phyloP scores from a whole-genome alignment of 1,284 basidiomycete species.

The Termitomyces sp. region DNA sequence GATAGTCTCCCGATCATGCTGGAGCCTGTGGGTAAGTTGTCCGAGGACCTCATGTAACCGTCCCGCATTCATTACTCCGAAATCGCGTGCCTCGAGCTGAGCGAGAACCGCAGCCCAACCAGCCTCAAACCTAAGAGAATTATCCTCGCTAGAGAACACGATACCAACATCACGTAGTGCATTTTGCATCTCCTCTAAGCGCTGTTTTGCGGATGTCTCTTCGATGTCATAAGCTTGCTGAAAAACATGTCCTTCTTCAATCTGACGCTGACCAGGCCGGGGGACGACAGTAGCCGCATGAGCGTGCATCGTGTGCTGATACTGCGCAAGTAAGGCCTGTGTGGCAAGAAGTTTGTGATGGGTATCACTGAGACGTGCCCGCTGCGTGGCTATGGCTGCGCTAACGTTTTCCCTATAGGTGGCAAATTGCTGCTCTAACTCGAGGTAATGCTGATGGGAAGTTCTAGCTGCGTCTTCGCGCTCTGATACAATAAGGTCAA shows the following conservation, averaged over 20 bases:
- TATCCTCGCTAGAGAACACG: slow-evolving; percentile 13
- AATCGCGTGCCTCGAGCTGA: slow-evolving; percentile 13
- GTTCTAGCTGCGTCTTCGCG: slow-evolving; percentile 13
- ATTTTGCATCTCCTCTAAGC: slow-evolving; percentile 13
- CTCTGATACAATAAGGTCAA: slow-evolving; percentile 20
- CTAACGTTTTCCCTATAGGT: slow-evolving; percentile 7
- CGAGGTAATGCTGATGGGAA: slow-evolving; percentile 10
- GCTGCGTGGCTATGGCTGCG: slow-evolving; percentile 8
- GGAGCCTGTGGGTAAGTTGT: slow-evolving; percentile 12
- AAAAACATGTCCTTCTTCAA: not conserved
- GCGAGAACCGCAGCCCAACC: slow-evolving; percentile 18
- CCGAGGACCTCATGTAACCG: slow-evolving; percentile 14
- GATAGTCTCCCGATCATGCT: slow-evolving; percentile 16
- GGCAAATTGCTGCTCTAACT: slow-evolving; percentile 13
- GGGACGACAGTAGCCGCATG: not conserved
- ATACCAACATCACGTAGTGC: slow-evolving; percentile 17
- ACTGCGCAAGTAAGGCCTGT: slow-evolving; percentile 9
- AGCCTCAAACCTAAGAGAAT: slow-evolving; percentile 15
- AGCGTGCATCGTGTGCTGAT: slow-evolving; percentile 1
- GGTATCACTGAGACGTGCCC: slow-evolving; percentile 3
- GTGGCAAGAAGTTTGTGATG: slow-evolving; percentile 6
- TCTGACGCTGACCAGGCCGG: not conserved
- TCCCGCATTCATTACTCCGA: slow-evolving; percentile 13
- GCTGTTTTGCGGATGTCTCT: slow-evolving; percentile 9
- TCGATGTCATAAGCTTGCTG: not conserved